Evolutionary conservation across 2,329 filamentous ascomycete genomes (phyloP).

Genomic region (Fusarium chaquense): DNA sequence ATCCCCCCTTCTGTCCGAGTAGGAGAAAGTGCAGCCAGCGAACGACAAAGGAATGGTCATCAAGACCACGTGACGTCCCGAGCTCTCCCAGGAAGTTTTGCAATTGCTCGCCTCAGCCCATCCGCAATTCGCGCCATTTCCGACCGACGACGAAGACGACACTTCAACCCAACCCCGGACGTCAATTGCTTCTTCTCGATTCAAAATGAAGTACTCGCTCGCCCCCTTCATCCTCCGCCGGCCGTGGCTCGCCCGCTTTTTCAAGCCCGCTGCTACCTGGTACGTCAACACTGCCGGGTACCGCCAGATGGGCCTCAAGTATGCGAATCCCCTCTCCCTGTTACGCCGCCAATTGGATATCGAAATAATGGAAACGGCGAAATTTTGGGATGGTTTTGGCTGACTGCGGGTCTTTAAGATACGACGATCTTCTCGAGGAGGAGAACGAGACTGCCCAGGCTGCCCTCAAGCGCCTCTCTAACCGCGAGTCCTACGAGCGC

Average conservation of each 20-base stretch:
- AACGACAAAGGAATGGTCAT: slow-evolving; percentile 47
- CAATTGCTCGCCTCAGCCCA: slow-evolving; percentile 48
- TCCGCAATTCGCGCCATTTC: slow-evolving; percentile 53
- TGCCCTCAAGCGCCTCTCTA: slow-evolving; percentile 88
- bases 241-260: slow-evolving; percentile 82
- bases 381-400: slow-evolving; percentile 23
- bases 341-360: slow-evolving; percentile 38
- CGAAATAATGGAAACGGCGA: slow-evolving; percentile 7
- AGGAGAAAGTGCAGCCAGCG: slow-evolving; percentile 27
- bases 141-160: slow-evolving; percentile 43
- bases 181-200: slow-evolving; percentile 46
- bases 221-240: slow-evolving; percentile 83
- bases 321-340: slow-evolving; percentile 52
- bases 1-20: slow-evolving; percentile 36
- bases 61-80: slow-evolving; percentile 53
- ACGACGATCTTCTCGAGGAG: slow-evolving; percentile 95
- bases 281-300: slow-evolving; percentile 92
- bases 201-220: slow-evolving; percentile 76
- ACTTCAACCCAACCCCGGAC: slow-evolving; percentile 30
- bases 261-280: slow-evolving; percentile 88
- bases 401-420: slow-evolving; percentile 64
- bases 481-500: slow-evolving; percentile 95
- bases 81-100: slow-evolving; percentile 50
- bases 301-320: slow-evolving; percentile 92
- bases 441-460: slow-evolving; percentile 88